Evolutionary conservation across 768 basidiomycete genomes (phyloP).

Genomic region (Macrocybe gigantea): DNA sequence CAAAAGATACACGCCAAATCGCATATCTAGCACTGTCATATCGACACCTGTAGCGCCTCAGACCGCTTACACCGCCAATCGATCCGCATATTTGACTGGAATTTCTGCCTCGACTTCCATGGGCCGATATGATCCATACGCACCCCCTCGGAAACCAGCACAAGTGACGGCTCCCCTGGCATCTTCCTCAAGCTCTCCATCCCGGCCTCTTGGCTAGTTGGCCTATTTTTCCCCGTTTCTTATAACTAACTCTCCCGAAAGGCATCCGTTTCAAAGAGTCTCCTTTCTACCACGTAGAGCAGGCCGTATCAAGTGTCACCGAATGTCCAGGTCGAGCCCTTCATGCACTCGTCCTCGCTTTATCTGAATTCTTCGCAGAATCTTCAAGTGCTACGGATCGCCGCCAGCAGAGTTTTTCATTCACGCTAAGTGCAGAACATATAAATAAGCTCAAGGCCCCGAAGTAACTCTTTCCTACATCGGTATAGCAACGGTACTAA

Average conservation of each 20-base stretch:
- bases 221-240: not conserved
- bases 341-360: not conserved
- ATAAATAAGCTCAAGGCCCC: constrained; percentile 49
- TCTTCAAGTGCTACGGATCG: constrained; percentile 77
- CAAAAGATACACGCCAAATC: constrained; percentile 13
- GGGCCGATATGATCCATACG: constrained; percentile 62
- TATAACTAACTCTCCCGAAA: constrained; percentile 14
- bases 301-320: constrained; percentile 53
- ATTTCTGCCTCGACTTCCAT: constrained; percentile 27
- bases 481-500: constrained; percentile 5
- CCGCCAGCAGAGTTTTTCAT: constrained; percentile 52
- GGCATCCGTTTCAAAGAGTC: constrained; percentile 76
- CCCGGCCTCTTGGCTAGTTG: constrained; percentile 24
- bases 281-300: constrained; percentile 69
- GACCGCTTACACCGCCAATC: too few relatives aligned
- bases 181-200: constrained; percentile 22
- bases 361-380: constrained; percentile 35
- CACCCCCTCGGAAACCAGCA: constrained; percentile 42
- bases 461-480: constrained; percentile 32
- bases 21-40: constrained; percentile 11
- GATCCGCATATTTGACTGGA: not conserved
- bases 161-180: constrained; percentile 30
- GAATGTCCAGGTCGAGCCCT: constrained; percentile 70
- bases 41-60: constrained; percentile 6
- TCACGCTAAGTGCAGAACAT: constrained; percentile 66